phyloP scores from a whole-genome alignment of 371 early-diverging fungal genomes.

The Parasitella parasitica region DNA sequence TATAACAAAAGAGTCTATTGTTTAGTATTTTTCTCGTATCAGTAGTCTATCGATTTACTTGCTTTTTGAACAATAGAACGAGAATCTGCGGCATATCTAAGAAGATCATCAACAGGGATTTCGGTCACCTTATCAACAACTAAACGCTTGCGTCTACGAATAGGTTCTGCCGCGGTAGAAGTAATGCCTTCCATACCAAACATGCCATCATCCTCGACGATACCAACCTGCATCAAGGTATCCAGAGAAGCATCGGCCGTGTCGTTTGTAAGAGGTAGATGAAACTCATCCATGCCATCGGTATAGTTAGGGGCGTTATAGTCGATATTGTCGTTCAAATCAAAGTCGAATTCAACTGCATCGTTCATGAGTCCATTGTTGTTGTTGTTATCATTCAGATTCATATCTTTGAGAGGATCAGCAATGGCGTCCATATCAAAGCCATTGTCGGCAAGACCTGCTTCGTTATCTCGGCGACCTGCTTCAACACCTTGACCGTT shows the following conservation, averaged over 20 bases:
- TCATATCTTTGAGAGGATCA: constrained; percentile 42
- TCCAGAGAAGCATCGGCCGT: constrained; percentile 15
- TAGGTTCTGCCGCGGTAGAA: constrained; percentile 1
- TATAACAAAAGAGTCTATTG: not conserved
- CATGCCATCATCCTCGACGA: constrained; percentile 28
- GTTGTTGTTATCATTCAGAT: constrained; percentile 43
- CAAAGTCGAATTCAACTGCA: constrained; percentile 51
- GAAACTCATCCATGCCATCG: not conserved
- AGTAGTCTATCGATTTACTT: not conserved
- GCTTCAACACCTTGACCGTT: constrained; percentile 31
- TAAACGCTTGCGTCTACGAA: constrained; percentile 55
- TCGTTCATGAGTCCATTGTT: constrained; percentile 25
- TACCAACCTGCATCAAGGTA: constrained; percentile 33
- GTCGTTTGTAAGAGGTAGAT: not conserved
- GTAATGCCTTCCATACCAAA: constrained; percentile 10
- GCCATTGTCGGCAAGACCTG: constrained; percentile 25
- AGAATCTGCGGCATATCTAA: constrained; percentile 51
- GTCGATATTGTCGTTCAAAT: constrained; percentile 50
- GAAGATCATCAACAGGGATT: constrained; percentile 59
- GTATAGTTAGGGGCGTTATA: not conserved
- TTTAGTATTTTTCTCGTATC: not conserved
- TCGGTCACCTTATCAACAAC: constrained; percentile 72
- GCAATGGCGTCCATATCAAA: constrained; percentile 27
- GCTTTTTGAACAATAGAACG: constrained; percentile 35
- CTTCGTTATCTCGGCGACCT: constrained; percentile 49